Evolutionary conservation across 768 basidiomycete genomes (phyloP).

Genomic region (Polyporus arcularius): DNA sequence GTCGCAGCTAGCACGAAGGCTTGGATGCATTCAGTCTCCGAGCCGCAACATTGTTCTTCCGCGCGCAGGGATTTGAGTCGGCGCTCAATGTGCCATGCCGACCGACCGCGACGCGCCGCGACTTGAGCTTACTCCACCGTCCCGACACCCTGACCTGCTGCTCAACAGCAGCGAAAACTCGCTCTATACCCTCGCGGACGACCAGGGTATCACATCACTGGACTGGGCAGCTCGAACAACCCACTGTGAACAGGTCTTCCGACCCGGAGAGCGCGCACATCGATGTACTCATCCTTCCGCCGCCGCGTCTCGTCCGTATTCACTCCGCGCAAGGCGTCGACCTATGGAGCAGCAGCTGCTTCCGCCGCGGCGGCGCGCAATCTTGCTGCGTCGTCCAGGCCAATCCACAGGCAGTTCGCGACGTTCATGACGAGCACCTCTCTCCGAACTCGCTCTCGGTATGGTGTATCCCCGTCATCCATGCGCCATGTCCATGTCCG

Average conservation of each 20-base stretch:
- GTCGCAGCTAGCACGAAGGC: too few species aligned
- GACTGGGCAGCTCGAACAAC: neutral
- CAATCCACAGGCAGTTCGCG: slow-evolving; percentile 57
- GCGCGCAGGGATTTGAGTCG: neutral
- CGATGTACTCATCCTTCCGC: slow-evolving; percentile 48
- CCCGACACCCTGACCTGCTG: neutral
- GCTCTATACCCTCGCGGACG: neutral
- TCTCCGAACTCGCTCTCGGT: slow-evolving; percentile 47
- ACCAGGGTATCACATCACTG: neutral
- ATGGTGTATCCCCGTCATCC: slow-evolving; percentile 41
- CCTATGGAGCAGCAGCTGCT: slow-evolving; percentile 12
- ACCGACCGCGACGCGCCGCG: neutral
- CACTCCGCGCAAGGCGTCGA: slow-evolving; percentile 15
- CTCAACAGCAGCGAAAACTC: neutral
- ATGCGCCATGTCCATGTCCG: slow-evolving; percentile 73
- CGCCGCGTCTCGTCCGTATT: slow-evolving; percentile 37
- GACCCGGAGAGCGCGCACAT: slow-evolving; percentile 8
- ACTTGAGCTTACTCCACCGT: neutral
- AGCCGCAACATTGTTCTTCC: neutral
- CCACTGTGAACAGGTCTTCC: neutral
- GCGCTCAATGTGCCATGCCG: neutral
- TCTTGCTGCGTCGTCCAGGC: slow-evolving; percentile 36
- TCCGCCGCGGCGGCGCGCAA: slow-evolving; percentile 36
- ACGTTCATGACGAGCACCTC: slow-evolving; percentile 55
- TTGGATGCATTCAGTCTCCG: neutral